Conservation (phyloP, 2,329 filamentous ascomycete species). For the Gyromitra esculenta region DNA sequence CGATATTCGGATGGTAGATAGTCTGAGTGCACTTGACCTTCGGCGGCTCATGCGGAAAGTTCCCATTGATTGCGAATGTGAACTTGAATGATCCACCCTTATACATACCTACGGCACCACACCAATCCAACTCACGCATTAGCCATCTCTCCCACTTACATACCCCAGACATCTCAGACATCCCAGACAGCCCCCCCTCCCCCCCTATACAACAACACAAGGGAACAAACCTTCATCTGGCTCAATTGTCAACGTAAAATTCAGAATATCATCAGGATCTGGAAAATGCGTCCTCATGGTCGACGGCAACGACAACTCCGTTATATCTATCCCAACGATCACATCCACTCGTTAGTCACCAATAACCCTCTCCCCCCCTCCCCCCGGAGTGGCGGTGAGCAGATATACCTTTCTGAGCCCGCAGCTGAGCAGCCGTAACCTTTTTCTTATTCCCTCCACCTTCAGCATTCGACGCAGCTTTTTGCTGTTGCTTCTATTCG, state of each 20-base stretch:
- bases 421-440: slow-evolving; percentile 92
- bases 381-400: too few species aligned
- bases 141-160: not conserved
- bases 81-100: slow-evolving; percentile 88
- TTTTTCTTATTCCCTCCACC: slow-evolving; percentile 90
- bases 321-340: slow-evolving; percentile 70
- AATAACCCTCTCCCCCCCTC: too few species aligned
- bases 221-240: slow-evolving; percentile 77
- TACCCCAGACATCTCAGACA: too few species aligned
- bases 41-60: slow-evolving; percentile 95
- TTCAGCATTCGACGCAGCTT: slow-evolving; percentile 87
- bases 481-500: slow-evolving; percentile 90
- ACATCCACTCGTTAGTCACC: not conserved
- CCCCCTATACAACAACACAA: not conserved
- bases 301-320: slow-evolving; percentile 78
- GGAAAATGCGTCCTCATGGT: slow-evolving; percentile 86
- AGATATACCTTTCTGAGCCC: slow-evolving; percentile 87
- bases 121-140: too few species aligned
- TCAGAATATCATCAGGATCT: slow-evolving; percentile 84
- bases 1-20: slow-evolving; percentile 99
- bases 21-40: slow-evolving; percentile 98
- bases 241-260: slow-evolving; percentile 82
- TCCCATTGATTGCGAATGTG: slow-evolving; percentile 89
- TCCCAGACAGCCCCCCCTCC: too few species aligned
- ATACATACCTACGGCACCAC: slow-evolving; percentile 71